Evolutionary conservation across 805 yeast species (phyloP).

Genomic region (Ogataea zsoltii): DNA sequence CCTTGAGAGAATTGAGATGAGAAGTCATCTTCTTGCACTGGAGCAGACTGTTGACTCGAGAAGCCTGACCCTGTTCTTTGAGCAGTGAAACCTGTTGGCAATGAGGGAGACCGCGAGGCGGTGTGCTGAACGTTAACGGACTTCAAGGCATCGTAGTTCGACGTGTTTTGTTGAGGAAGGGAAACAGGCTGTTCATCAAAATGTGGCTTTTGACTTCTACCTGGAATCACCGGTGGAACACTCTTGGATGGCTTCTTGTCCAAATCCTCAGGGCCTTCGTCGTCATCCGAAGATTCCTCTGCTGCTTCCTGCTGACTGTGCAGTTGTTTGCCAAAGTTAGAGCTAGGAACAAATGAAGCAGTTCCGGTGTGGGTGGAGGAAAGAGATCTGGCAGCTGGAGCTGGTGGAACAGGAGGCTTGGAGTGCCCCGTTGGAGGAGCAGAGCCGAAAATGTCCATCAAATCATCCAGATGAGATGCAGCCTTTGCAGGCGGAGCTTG

Average conservation of each 20-base stretch:
- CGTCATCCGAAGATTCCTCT: constrained; percentile 38
- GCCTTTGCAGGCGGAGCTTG: constrained; percentile 18
- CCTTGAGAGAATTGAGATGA: constrained; percentile 6
- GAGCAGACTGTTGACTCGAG: constrained; percentile 4
- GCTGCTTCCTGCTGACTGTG: constrained; percentile 32
- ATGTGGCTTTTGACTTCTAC: constrained; percentile 36
- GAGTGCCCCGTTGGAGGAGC: constrained; percentile 32
- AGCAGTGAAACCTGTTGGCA: constrained; percentile 18
- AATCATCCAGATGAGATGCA: constrained; percentile 58
- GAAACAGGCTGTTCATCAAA: constrained; percentile 26
- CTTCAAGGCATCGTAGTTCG: constrained; percentile 52
- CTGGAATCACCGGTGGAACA: constrained; percentile 36
- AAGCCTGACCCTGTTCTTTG: constrained; percentile 7
- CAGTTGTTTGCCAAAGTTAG: constrained; percentile 81
- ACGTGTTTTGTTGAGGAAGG: constrained; percentile 16
- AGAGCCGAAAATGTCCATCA: constrained; percentile 56
- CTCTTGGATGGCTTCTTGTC: constrained; percentile 25
- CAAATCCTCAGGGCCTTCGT: constrained; percentile 38
- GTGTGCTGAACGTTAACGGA: constrained; percentile 6
- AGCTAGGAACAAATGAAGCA: constrained; percentile 69
- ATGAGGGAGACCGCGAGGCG: constrained; percentile 18
- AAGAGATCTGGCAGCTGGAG: constrained; percentile 30
- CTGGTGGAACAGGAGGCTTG: constrained; percentile 30
- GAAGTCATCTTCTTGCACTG: constrained; percentile 2
- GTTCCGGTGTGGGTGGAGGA: neutral